Percentiles rank a stretch among this genome's conserved stretches.
Evolutionary conservation across 2,329 filamentous ascomycete species (phyloP).

Genomic region (Moelleriella libera): DNA sequence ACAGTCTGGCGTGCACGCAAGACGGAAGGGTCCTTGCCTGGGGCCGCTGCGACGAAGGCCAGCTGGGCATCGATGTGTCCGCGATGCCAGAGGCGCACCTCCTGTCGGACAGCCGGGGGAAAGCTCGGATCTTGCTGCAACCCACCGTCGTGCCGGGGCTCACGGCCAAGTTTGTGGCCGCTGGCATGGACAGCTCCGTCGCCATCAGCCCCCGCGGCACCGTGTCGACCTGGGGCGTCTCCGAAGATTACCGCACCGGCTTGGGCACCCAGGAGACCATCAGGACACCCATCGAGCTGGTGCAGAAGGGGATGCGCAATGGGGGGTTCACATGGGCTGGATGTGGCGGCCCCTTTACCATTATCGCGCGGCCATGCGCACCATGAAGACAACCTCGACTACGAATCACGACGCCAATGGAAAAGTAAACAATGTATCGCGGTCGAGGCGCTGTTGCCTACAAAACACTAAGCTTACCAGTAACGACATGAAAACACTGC

Average conservation of each 20-base stretch:
- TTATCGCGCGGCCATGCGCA: background rate
- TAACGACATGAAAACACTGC: too few relatives aligned
- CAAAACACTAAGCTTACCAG: too few relatives aligned
- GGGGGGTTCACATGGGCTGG: slow-evolving; percentile 3
- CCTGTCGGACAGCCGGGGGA: slow-evolving; percentile 3
- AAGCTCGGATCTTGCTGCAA: slow-evolving; percentile 2
- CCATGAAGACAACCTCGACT: background rate
- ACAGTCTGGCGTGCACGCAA: slow-evolving; percentile 26
- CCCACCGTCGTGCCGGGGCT: slow-evolving; percentile 12
- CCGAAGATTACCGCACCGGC: slow-evolving; percentile 57
- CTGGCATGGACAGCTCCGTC: slow-evolving; percentile 53
- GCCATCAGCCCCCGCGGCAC: slow-evolving; percentile 50
- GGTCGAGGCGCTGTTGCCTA: too few relatives aligned
- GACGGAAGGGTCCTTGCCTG: slow-evolving; percentile 28
- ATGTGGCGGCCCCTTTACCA: slow-evolving; percentile 3
- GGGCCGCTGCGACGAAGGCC: slow-evolving; percentile 27
- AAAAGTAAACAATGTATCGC: too few relatives aligned
- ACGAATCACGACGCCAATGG: too few relatives aligned
- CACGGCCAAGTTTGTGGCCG: slow-evolving; percentile 25
- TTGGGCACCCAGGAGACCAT: slow-evolving; percentile 32
- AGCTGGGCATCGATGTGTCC: slow-evolving; percentile 9
- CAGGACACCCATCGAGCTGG: slow-evolving; percentile 2
- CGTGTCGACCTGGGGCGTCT: slow-evolving; percentile 62
- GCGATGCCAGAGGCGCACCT: slow-evolving; percentile 2
- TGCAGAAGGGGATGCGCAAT: background rate